Conservation (phyloP, 805 yeast genomes). For the Debaryomyces prosopidis region DNA sequence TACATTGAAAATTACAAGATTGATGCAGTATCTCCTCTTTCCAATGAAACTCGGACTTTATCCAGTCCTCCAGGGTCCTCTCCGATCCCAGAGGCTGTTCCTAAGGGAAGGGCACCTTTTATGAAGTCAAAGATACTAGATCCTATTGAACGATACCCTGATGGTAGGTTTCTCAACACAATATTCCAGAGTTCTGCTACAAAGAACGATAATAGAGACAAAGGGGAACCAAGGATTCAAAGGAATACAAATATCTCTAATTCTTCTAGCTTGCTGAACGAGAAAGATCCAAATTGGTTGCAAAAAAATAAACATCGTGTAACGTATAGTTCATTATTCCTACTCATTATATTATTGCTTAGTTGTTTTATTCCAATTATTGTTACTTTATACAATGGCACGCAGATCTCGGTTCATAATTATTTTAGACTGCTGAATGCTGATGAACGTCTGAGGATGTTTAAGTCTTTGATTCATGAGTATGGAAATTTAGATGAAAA, state of each 20-base stretch:
- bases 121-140: not conserved
- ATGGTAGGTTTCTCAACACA: not conserved
- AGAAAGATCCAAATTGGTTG: not conserved
- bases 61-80: not conserved
- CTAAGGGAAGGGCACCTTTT: not conserved
- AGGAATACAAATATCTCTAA: too few relatives aligned
- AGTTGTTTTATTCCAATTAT: slow-evolving; percentile 21
- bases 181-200: not conserved
- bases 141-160: not conserved
- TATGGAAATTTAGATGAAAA: not conserved
- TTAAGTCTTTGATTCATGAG: slow-evolving; percentile 1
- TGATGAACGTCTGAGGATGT: slow-evolving; percentile 17
- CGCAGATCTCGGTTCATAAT: slow-evolving; percentile 20
- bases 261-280: not conserved
- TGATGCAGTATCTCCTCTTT: slow-evolving; percentile 4
- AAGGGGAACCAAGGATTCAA: not conserved
- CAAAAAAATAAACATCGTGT: slow-evolving; percentile 1
- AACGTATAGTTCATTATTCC: slow-evolving; percentile 4
- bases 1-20: not conserved
- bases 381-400: slow-evolving; percentile 30
- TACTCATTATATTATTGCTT: slow-evolving; percentile 12
- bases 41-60: not conserved
- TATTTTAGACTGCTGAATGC: slow-evolving; percentile 28
- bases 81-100: not conserved
- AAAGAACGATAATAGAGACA: not conserved